Percentiles rank a stretch among this genome's conserved stretches.
These are phyloP conservation scores for Magnolia sinica DNA, from an alignment of 164 flowering plant species.

Conservation along the genomic window DNA sequence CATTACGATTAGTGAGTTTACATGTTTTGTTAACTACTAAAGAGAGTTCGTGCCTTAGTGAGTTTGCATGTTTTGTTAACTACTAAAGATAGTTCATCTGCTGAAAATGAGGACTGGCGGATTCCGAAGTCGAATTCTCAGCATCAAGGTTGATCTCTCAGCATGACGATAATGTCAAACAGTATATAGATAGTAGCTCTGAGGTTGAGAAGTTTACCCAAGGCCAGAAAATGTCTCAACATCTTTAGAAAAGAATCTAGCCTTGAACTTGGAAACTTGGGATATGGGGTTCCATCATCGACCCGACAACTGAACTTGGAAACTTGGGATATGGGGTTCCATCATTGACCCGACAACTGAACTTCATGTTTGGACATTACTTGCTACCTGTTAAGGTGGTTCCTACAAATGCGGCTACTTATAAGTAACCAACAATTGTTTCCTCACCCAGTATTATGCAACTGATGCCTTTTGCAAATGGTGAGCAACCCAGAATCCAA, in stretches of 20 bases:
- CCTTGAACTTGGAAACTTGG: slow-evolving; percentile 24
- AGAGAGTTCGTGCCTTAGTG: slow-evolving; percentile 44
- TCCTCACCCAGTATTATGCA: slow-evolving; percentile 45
- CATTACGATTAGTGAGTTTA: slow-evolving; percentile 13
- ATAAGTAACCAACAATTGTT: slow-evolving; percentile 21
- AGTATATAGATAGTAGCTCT: slow-evolving; percentile 28
- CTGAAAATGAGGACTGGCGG: slow-evolving; percentile 90
- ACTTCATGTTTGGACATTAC: slow-evolving; percentile 22
- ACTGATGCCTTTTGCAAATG: slow-evolving; percentile 37
- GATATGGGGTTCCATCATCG: slow-evolving; percentile 24
- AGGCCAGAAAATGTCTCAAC: not conserved
- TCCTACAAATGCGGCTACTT: slow-evolving; percentile 12
- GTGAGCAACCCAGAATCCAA: slow-evolving; percentile 41
- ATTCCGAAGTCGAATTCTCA: slow-evolving; percentile 78
- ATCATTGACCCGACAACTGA: too few species aligned
- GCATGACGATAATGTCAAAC: slow-evolving; percentile 42
- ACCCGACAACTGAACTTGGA: slow-evolving; percentile 5
- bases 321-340: slow-evolving; percentile 28
- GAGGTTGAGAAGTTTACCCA: slow-evolving; percentile 18
- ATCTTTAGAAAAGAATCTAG: slow-evolving; percentile 40
- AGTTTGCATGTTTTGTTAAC: slow-evolving; percentile 27
- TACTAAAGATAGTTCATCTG: slow-evolving; percentile 67
- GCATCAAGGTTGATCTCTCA: slow-evolving; percentile 50
- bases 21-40: slow-evolving; percentile 38
- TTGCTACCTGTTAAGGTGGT: slow-evolving; percentile 36